Conservation (phyloP, 2,329 filamentous ascomycete species). For the Madurella mycetomatis region DNA sequence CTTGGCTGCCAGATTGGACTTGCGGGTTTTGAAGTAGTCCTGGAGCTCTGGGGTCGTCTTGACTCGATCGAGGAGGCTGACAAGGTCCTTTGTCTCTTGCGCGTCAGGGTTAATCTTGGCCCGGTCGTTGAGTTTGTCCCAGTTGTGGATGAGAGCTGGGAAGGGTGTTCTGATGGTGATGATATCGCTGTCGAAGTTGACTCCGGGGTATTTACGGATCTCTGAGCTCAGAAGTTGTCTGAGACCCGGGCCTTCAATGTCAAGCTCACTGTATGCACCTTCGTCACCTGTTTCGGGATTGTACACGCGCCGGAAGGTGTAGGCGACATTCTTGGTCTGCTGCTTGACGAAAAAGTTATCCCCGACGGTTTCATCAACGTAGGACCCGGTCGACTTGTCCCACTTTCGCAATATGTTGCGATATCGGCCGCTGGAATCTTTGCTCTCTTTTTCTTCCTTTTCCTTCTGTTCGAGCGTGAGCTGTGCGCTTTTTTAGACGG, state of each 20-base stretch:
- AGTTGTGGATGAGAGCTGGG: slow-evolving; percentile 17
- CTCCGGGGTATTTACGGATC: slow-evolving; percentile 17
- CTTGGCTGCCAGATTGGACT: slow-evolving; percentile 6
- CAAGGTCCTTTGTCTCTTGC: slow-evolving; percentile 15
- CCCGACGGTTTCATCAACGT: slow-evolving; percentile 13
- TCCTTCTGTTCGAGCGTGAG: not conserved
- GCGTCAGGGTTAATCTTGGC: slow-evolving; percentile 9
- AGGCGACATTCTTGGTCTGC: slow-evolving; percentile 12
- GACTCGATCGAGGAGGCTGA: slow-evolving; percentile 12
- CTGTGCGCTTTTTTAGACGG: not conserved
- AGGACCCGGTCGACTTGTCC: slow-evolving; percentile 10
- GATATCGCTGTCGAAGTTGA: slow-evolving; percentile 15
- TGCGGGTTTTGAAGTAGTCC: slow-evolving; percentile 18
- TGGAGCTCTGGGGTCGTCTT: slow-evolving; percentile 12
- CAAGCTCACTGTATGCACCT: slow-evolving; percentile 14
- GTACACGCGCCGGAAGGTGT: slow-evolving; percentile 16
- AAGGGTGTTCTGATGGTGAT: slow-evolving; percentile 16
- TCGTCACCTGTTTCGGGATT: slow-evolving; percentile 8
- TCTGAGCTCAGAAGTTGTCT: slow-evolving; percentile 10
- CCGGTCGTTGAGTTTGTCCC: slow-evolving; percentile 15
- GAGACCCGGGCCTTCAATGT: slow-evolving; percentile 13
- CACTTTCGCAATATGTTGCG: slow-evolving; percentile 13
- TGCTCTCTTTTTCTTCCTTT: not conserved
- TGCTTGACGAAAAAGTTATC: slow-evolving; percentile 6
- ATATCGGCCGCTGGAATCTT: slow-evolving; percentile 6